phyloP scores from a whole-genome alignment of 169 alveolate genomes.

The Plasmodium relictum region DNA sequence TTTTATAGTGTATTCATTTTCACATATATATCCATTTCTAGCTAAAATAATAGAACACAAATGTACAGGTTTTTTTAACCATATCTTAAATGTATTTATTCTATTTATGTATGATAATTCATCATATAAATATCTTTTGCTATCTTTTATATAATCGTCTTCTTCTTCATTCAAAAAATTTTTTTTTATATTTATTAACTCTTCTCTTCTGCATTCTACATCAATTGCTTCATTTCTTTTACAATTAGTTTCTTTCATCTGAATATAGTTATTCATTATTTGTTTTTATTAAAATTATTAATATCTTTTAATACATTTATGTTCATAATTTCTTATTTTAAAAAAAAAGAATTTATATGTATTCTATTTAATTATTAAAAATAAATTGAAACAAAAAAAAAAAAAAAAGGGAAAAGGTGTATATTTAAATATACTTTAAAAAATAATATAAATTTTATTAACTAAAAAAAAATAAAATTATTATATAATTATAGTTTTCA shows the following conservation, averaged over 20 bases:
- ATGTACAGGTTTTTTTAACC: conserved; percentile 66
- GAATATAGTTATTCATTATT: too few relatives aligned
- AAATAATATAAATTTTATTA: too few relatives aligned
- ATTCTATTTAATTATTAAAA: too few relatives aligned
- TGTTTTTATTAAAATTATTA: too few relatives aligned
- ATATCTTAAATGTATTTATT: conserved; percentile 33
- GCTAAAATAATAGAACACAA: conserved; percentile 58
- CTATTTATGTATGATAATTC: conserved; percentile 29
- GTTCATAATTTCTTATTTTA: too few relatives aligned
- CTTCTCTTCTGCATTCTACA: conserved; percentile 19
- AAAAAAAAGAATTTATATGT: too few relatives aligned
- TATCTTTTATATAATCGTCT: conserved; percentile 30
- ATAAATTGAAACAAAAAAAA: too few relatives aligned
- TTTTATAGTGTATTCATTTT: conserved; percentile 29
- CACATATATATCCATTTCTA: conserved; percentile 68
- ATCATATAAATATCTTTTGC: conserved; percentile 20
- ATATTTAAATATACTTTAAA: too few relatives aligned
- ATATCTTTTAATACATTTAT: too few relatives aligned
- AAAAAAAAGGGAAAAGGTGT: too few relatives aligned
- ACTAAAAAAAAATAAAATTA: too few relatives aligned
- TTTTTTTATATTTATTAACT: conserved; percentile 28
- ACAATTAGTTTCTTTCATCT: background rate
- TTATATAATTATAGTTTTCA: too few relatives aligned
- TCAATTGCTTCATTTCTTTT: background rate
- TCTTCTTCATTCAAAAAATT: conserved; percentile 41